These are phyloP conservation scores for Fragaria ananassa DNA, from an alignment of 306 rosid species.

Conservation along the genomic window DNA sequence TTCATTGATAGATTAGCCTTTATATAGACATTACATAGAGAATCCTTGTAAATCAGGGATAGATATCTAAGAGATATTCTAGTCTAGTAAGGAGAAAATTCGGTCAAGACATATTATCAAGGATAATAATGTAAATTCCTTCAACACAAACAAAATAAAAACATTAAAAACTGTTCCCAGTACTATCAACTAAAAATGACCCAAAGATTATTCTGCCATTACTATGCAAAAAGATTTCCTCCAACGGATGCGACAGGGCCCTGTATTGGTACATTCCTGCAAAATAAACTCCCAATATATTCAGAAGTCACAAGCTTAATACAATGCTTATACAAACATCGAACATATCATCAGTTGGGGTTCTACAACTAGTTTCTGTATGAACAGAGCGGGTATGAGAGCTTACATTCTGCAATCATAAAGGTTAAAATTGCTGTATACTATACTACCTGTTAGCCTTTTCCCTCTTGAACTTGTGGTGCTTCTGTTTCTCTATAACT, in stretches of 20 bases:
- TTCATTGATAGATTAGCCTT: too few relatives aligned
- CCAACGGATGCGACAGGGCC: conserved; percentile 68
- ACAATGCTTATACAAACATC: background rate
- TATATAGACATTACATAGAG: too few relatives aligned
- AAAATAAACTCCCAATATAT: conserved; percentile 15
- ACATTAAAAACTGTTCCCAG: background rate
- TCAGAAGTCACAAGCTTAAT: background rate
- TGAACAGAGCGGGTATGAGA: background rate
- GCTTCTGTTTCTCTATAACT: background rate
- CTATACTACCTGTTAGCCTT: background rate
- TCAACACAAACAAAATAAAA: background rate
- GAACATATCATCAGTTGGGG: background rate
- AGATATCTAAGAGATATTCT: too few relatives aligned
- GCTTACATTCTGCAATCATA: too few relatives aligned
- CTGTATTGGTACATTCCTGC: conserved; percentile 59
- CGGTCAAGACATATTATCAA: too few relatives aligned
- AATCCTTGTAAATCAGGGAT: too few relatives aligned
- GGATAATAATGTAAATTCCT: too few relatives aligned
- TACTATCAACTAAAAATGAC: background rate
- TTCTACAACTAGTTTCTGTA: too few relatives aligned
- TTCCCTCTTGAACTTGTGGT: background rate
- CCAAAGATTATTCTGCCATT: conserved; percentile 9
- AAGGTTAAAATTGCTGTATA: too few relatives aligned
- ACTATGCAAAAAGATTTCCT: conserved; percentile 90
- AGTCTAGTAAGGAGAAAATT: too few relatives aligned